Evolutionary conservation across 1,284 basidiomycete genomes (phyloP), one percentile per base, ranked within the genome.

Genomic region (Cutaneotrichosporon daszewskae): DNA sequence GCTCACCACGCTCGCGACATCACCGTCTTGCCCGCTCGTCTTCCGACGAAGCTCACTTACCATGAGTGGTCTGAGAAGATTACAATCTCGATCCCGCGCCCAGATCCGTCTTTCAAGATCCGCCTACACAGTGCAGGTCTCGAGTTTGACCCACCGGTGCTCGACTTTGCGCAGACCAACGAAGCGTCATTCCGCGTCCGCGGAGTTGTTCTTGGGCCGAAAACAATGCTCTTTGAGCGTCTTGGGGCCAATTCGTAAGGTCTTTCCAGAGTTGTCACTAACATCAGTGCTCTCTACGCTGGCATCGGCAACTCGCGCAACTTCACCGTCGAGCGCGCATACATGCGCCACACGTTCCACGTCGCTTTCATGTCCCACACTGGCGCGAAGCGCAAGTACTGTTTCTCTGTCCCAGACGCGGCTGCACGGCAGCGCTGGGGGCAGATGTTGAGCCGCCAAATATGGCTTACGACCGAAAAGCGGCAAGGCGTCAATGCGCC

Each of bases 341-440:
- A 92, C 72, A 94, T 95, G 90, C 81, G 83, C 38, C 84, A 92
- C 62, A 92, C 88, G 0, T 90, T 95, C 75, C 87, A 92, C 62
- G 71, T 95, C 18, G 82, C 87, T 3, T 95, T 95, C 70, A 57
- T 79, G 32, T 84, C 84, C 54, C 82, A 84, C 54, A 66, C 74
- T 14, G 81, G 81, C 20, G 54, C 73, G 44, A 85, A 84, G 66
- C 78, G 89, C 53, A 82, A 83, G 62, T 95, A 95, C 71, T 88
- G 94, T 81, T 94, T 94, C 74, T 89, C 86, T 55, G 82, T 94
- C 32, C 79, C 84, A 39, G 85, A 88, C 57, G 76, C 81, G 1
- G 73, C 84, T 16, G 76, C 84, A 20, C 79, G 82, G 16, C 78
- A 83, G 49, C 79, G 83, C 52, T 92, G 88, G 86, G 78, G 77